phyloP scores from a whole-genome alignment of 495 filamentous ascomycete genomes.

The Xylaria sp. region DNA sequence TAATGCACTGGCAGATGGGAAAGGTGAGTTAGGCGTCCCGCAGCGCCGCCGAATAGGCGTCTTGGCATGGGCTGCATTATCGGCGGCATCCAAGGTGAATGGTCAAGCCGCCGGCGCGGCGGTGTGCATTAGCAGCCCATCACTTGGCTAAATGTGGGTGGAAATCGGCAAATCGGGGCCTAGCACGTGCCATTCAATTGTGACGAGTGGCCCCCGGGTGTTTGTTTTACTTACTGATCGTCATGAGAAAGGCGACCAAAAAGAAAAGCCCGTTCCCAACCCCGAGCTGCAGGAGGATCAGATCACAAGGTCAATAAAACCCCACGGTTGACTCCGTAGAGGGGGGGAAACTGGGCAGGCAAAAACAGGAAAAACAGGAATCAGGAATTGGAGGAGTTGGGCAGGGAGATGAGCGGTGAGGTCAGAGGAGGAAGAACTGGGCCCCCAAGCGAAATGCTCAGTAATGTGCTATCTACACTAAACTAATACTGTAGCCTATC shows the following conservation, averaged over 20 bases:
- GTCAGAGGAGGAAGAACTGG: neutral
- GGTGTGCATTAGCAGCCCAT: neutral
- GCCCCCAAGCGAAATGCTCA: no score
- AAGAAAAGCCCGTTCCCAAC: constrained; percentile 19
- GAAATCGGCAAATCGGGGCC: constrained; percentile 16
- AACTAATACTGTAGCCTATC: no score
- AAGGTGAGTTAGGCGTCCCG: constrained; percentile 14
- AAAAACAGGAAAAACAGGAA: no score
- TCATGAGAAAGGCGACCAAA: constrained; percentile 5
- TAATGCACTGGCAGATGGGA: constrained; percentile 15
- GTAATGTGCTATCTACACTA: no score
- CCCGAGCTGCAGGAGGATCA: neutral
- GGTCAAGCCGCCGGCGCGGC: constrained; percentile 15
- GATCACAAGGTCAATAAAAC: constrained; percentile 13
- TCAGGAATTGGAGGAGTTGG: no score
- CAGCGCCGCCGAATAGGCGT: neutral
- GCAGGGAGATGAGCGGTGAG: constrained; percentile 11
- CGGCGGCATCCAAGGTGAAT: neutral
- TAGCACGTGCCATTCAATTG: constrained; percentile 19
- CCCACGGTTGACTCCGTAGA: neutral
- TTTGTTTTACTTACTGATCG: constrained; percentile 17
- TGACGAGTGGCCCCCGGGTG: constrained; percentile 17
- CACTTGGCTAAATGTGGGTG: neutral
- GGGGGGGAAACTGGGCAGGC: neutral
- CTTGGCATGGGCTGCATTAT: constrained; percentile 3